Conservation (phyloP, 2,329 filamentous ascomycete species). For the Magnaporthiopsis rhizophila region DNA sequence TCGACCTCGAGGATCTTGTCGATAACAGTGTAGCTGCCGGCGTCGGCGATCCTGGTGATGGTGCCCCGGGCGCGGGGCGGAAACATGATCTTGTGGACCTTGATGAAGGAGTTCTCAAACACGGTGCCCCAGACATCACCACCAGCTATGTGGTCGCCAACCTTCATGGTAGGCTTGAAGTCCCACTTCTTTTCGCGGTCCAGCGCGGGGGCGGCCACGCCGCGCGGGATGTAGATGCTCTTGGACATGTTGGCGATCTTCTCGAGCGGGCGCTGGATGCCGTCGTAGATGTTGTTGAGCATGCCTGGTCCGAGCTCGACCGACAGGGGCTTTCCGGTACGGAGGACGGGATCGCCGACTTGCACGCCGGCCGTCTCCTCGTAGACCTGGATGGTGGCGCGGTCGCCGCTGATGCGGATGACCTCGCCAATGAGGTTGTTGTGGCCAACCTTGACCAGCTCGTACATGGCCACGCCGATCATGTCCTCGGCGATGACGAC, state of each 20-base stretch:
- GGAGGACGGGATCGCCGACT: slow-evolving; percentile 84
- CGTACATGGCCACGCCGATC: slow-evolving; percentile 99
- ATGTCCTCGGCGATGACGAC: slow-evolving; percentile 97
- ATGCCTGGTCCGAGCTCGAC: slow-evolving; percentile 95
- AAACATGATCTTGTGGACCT: slow-evolving; percentile 86
- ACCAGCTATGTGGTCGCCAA: slow-evolving; percentile 93
- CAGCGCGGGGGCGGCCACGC: slow-evolving; percentile 79
- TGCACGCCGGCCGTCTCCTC: slow-evolving; percentile 98
- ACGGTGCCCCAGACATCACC: slow-evolving; percentile 95
- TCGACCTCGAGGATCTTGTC: slow-evolving; percentile 93
- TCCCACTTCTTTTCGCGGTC: slow-evolving; percentile 94
- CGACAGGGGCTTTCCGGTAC: slow-evolving; percentile 91
- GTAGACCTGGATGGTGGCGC: slow-evolving; percentile 97
- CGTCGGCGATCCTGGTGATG: slow-evolving; percentile 82
- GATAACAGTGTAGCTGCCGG: slow-evolving; percentile 88
- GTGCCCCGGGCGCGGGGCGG: slow-evolving; percentile 84
- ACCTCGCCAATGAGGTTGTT: slow-evolving; percentile 93
- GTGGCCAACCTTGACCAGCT: slow-evolving; percentile 89
- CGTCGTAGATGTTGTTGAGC: slow-evolving; percentile 99
- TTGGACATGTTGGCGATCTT: slow-evolving; percentile 69
- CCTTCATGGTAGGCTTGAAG: slow-evolving; percentile 84
- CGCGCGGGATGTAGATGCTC: slow-evolving; percentile 96
- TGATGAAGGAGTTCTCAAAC: slow-evolving; percentile 91
- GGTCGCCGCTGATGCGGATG: slow-evolving; percentile 93
- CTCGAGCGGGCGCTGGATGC: slow-evolving; percentile 91